Evolutionary conservation across 2,329 filamentous ascomycete genomes (phyloP), one percentile per base, ranked within the genome.

Genomic region (Penicillium decumbens): DNA sequence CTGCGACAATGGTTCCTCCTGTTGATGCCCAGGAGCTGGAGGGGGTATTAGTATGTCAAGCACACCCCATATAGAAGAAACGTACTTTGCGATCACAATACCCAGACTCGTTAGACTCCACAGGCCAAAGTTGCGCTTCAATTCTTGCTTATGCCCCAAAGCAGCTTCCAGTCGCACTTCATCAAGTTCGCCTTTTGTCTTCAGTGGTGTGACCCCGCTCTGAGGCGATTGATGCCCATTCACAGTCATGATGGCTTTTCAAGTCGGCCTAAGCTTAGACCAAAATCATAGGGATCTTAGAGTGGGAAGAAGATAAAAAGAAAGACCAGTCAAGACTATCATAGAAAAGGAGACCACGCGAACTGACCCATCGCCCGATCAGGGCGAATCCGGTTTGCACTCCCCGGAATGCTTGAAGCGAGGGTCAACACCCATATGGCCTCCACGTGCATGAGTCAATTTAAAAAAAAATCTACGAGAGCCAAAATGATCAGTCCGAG

Each of bases 21-120:
- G 81, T 67, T 4, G 80, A 77, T 28, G 80, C 74, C 81, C 81
- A 84, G 3, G 80, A 80, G 54, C 81, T 83, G 32, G 25, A 32
- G 15, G 3, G 15, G 3, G 1, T 18, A 42, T 52, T 40, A 56
- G 46, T 37, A 18, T 20, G 9, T n/a, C 28, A 33, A 20, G 30
- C 24, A 2, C 5, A 43, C n/a, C 7, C 18, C 9, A 9, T 15
- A 25, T 27, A 46, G 28, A 23, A 3, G 15, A 53, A 23, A 3
- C 63, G 20, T 45, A 63, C 62, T 64, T 65, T 28, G 61, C 80
- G 47, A 82, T 77, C 5, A 78, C 80, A 45, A 82, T 66, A 0
- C 79, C 80, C 44, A 79, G 69, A 30, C 79, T 79, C 13, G 78
- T 77, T 37, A 83, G 72, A 24, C 75, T 75, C 40, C 80, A 60